Percentiles rank a stretch among this genome's conserved stretches.
Conservation (phyloP, 805 yeast species). For the Kockiozyma suomiensis region DNA sequence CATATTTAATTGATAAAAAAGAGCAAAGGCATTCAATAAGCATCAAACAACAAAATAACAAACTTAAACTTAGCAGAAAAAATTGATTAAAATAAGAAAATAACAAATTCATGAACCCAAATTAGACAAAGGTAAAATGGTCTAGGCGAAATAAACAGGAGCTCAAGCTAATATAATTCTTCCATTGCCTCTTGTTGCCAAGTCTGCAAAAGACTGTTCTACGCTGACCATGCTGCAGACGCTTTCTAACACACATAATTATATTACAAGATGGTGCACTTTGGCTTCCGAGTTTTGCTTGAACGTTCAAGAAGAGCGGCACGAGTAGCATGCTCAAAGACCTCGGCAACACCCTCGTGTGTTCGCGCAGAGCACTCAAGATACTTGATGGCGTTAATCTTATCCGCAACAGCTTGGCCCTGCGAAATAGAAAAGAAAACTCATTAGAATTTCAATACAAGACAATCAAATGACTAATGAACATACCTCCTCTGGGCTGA, state of each 20-base stretch:
- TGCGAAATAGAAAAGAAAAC: not conserved
- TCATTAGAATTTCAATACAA: not conserved
- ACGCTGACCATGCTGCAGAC: constrained; percentile 4
- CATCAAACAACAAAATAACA: not conserved
- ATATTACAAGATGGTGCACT: constrained; percentile 65
- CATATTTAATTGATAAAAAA: not conserved
- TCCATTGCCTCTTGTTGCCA: not conserved
- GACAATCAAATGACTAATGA: too few species aligned
- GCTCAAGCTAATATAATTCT: not conserved
- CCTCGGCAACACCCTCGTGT: constrained; percentile 90
- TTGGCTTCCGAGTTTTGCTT: constrained; percentile 46
- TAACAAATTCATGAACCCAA: constrained; percentile 11
- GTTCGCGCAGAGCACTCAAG: constrained; percentile 92
- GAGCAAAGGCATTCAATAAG: not conserved
- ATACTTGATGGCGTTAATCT: constrained; percentile 84
- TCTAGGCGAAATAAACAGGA: not conserved
- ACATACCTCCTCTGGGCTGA: constrained; percentile 64
- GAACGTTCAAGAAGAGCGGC: constrained; percentile 77
- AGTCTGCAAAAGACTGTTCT: constrained; percentile 5
- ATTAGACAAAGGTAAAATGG: not conserved
- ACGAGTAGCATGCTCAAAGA: constrained; percentile 88
- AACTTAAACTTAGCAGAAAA: not conserved
- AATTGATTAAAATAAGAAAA: constrained; percentile 1
- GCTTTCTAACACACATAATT: constrained; percentile 3
- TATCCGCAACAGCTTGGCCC: constrained; percentile 84